These are phyloP conservation scores for Cladosporium sp. DNA, from an alignment of 2,329 filamentous ascomycete genomes.

Conservation along the genomic window DNA sequence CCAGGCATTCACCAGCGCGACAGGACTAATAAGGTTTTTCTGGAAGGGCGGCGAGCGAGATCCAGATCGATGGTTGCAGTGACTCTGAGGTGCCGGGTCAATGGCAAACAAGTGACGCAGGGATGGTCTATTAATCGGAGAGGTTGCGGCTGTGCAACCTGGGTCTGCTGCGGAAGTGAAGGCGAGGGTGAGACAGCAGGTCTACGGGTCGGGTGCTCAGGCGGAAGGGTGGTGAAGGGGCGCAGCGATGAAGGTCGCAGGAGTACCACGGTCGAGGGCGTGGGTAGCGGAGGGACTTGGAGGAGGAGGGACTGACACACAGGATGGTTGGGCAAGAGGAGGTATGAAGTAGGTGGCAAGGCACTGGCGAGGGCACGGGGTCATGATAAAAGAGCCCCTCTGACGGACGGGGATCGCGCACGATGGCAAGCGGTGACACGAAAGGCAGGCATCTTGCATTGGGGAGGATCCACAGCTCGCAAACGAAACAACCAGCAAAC, in stretches of 20 bases:
- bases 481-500: slow-evolving; percentile 23
- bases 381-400: slow-evolving; percentile 27
- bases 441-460: slow-evolving; percentile 21
- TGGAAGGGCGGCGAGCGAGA: slow-evolving; percentile 15
- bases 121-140: slow-evolving; percentile 17
- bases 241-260: slow-evolving; percentile 15
- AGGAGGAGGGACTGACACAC: background rate
- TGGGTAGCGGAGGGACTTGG: slow-evolving; percentile 3
- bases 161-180: slow-evolving; percentile 20
- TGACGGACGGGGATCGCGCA: slow-evolving; percentile 52
- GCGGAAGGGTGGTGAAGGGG: slow-evolving; percentile 10
- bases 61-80: slow-evolving; percentile 18
- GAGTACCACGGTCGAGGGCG: slow-evolving; percentile 13
- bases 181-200: slow-evolving; percentile 18
- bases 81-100: slow-evolving; percentile 13
- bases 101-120: slow-evolving; percentile 21
- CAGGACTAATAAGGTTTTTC: slow-evolving; percentile 22
- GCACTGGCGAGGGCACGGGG: slow-evolving; percentile 15
- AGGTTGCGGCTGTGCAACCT: slow-evolving; percentile 20
- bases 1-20: slow-evolving; percentile 22
- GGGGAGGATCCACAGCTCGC: slow-evolving; percentile 19
- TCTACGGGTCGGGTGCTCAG: slow-evolving; percentile 13
- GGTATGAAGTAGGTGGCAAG: slow-evolving; percentile 3
- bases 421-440: slow-evolving; percentile 15
- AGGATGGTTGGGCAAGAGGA: slow-evolving; percentile 1